Conservation (phyloP, 1,139 yeast genomes). For the Geotrichum candidum region DNA sequence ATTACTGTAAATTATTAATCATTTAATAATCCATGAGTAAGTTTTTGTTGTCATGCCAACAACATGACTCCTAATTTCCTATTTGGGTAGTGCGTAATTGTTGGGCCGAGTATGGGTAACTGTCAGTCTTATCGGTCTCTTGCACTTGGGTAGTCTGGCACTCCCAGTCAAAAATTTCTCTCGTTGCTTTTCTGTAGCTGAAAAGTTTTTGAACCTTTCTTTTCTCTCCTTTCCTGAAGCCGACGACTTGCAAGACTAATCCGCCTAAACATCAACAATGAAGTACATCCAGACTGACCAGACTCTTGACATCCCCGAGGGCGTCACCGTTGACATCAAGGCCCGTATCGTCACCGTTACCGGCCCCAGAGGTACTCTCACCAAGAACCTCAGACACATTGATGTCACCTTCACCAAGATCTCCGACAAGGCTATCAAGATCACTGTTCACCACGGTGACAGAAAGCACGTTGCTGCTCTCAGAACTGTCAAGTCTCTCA, state of each 20-base stretch:
- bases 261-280: slow-evolving; percentile 42
- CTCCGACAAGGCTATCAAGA: slow-evolving; percentile 66
- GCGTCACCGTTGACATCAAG: slow-evolving; percentile 84
- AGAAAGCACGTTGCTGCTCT: slow-evolving; percentile 99
- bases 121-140: neutral
- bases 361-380: slow-evolving; percentile 97
- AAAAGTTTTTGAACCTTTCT: neutral
- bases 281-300: slow-evolving; percentile 95
- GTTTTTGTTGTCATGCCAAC: slow-evolving; percentile 3
- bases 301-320: slow-evolving; percentile 87
- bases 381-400: slow-evolving; percentile 90
- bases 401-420: slow-evolving; percentile 87
- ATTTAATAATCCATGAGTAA: neutral
- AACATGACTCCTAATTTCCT: slow-evolving; percentile 5
- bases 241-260: slow-evolving; percentile 3
- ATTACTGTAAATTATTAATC: neutral
- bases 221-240: slow-evolving; percentile 1
- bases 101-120: neutral
- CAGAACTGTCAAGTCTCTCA: slow-evolving; percentile 95
- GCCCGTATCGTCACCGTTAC: slow-evolving; percentile 85
- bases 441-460: slow-evolving; percentile 97
- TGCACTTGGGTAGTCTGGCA: neutral
- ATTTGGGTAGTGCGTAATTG: neutral
- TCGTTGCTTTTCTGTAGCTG: neutral
- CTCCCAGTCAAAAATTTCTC: neutral